Percentiles rank a stretch among this genome's conserved stretches.
These are phyloP conservation scores for Taphrina populina DNA, from an alignment of 1,139 yeast species.

Conservation along the genomic window DNA sequence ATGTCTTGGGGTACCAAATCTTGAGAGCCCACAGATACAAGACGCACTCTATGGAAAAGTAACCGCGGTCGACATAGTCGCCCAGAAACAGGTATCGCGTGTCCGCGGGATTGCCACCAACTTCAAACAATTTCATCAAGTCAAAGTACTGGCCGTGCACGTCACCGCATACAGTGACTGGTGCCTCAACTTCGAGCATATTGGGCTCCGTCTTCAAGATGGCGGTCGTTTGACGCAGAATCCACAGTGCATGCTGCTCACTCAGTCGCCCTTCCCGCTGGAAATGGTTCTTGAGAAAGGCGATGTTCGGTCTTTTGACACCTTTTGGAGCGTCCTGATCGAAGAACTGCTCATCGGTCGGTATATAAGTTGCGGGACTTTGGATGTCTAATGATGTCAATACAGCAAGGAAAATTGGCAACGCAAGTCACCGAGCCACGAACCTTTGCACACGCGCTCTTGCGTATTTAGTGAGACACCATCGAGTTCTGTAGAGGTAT, in stretches of 20 bases:
- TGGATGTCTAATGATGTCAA: conserved; percentile 48
- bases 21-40: conserved; percentile 78
- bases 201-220: conserved; percentile 74
- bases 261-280: conserved; percentile 75
- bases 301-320: conserved; percentile 58
- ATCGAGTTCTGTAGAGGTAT: conserved; percentile 29
- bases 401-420: neutral
- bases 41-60: conserved; percentile 85
- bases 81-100: conserved; percentile 72
- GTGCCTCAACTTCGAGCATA: conserved; percentile 78
- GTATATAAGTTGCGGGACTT: conserved; percentile 67
- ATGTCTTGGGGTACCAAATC: conserved; percentile 69
- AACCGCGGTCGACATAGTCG: conserved; percentile 94
- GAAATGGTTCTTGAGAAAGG: conserved; percentile 71
- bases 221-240: conserved; percentile 66
- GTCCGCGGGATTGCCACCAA: conserved; percentile 80
- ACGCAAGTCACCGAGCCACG: neutral
- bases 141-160: conserved; percentile 94
- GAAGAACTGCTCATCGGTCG: conserved; percentile 69
- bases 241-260: conserved; percentile 68
- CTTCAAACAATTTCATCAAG: conserved; percentile 85
- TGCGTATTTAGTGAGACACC: conserved; percentile 27
- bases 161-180: conserved; percentile 95
- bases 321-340: conserved; percentile 47
- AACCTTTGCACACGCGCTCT: conserved; percentile 30